These are phyloP conservation scores for Lecanicillium sp. DNA, from an alignment of 2,329 filamentous ascomycete genomes.

Conservation along the genomic window DNA sequence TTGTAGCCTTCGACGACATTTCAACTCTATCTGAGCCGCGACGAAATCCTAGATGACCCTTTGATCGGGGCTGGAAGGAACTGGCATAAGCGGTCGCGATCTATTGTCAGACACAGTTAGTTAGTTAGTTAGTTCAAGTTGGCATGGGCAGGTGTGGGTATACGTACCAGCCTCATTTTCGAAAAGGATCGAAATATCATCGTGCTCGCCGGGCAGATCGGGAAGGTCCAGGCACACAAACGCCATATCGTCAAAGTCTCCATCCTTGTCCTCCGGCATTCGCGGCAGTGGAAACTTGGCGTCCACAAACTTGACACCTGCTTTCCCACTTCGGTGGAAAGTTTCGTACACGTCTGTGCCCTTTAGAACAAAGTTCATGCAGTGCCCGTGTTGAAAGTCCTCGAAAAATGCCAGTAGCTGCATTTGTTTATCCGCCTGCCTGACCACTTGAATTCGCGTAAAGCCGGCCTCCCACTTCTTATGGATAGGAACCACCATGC, in stretches of 20 bases:
- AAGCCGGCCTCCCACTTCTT: constrained; percentile 87
- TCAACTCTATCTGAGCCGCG: no score
- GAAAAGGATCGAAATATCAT: constrained; percentile 82
- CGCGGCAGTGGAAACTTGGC: constrained; percentile 83
- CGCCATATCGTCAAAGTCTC: constrained; percentile 51
- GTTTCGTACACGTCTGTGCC: constrained; percentile 76
- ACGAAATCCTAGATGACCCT: constrained; percentile 28
- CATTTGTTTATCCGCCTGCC: constrained; percentile 60
- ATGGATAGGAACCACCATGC: constrained; percentile 87
- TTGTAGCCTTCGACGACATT: not conserved
- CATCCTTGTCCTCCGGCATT: constrained; percentile 41
- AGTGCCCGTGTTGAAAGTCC: constrained; percentile 77
- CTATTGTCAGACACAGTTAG: constrained; percentile 26
- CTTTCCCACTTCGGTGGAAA: constrained; percentile 56
- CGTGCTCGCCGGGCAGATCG: constrained; percentile 85
- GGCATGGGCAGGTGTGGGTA: not conserved
- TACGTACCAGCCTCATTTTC: constrained; percentile 67
- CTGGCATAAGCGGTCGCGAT: constrained; percentile 44
- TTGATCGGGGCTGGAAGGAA: constrained; percentile 52
- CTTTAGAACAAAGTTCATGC: constrained; percentile 83
- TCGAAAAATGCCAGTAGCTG: constrained; percentile 84
- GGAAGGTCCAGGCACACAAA: constrained; percentile 83
- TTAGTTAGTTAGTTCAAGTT: constrained; percentile 4
- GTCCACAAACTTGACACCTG: constrained; percentile 72
- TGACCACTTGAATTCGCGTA: constrained; percentile 72